phyloP scores from a whole-genome alignment of 441 rosid species.

The Melianthus villosus region DNA sequence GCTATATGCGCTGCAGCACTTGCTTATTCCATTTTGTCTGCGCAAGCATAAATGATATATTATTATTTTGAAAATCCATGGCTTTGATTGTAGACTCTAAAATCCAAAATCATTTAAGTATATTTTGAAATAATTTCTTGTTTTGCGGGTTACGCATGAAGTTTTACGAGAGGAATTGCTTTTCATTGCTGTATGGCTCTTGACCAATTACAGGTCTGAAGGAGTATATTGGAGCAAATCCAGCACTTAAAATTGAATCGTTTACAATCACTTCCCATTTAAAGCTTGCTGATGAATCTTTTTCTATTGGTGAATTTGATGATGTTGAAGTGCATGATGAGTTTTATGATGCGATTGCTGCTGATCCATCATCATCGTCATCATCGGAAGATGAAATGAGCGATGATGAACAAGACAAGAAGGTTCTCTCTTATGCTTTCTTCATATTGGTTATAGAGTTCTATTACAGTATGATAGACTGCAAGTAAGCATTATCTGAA shows the following conservation, averaged over 20 bases:
- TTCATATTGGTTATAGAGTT: slow-evolving; percentile 7
- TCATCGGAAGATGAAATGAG: slow-evolving; percentile 61
- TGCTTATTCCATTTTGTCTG: too few species aligned
- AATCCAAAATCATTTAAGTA: too few species aligned
- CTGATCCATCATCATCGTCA: slow-evolving; percentile 32
- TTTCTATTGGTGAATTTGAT: slow-evolving; percentile 33
- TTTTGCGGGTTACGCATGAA: too few species aligned
- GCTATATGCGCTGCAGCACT: too few species aligned
- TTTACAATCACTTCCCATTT: slow-evolving; percentile 37
- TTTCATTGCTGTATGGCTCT: slow-evolving; percentile 14
- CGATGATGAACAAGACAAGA: slow-evolving; percentile 23
- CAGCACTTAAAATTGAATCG: slow-evolving; percentile 44
- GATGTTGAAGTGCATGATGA: slow-evolving; percentile 56
- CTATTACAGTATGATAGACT: not conserved
- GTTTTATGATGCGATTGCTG: slow-evolving; percentile 82
- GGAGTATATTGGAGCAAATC: slow-evolving; percentile 91
- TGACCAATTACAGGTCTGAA: slow-evolving; percentile 90
- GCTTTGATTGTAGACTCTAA: too few species aligned
- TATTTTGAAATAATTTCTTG: too few species aligned
- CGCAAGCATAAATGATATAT: too few species aligned
- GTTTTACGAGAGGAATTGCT: too few species aligned
- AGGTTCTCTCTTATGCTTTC: slow-evolving; percentile 19
- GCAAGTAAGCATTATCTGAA: slow-evolving; percentile 9
- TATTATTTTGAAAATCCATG: too few species aligned
- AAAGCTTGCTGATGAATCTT: slow-evolving; percentile 29